Percentiles rank a stretch among this genome's conserved stretches.
phyloP scores from a whole-genome alignment of 2,329 filamentous ascomycete species.

The Xylariomycetidae sp. region DNA sequence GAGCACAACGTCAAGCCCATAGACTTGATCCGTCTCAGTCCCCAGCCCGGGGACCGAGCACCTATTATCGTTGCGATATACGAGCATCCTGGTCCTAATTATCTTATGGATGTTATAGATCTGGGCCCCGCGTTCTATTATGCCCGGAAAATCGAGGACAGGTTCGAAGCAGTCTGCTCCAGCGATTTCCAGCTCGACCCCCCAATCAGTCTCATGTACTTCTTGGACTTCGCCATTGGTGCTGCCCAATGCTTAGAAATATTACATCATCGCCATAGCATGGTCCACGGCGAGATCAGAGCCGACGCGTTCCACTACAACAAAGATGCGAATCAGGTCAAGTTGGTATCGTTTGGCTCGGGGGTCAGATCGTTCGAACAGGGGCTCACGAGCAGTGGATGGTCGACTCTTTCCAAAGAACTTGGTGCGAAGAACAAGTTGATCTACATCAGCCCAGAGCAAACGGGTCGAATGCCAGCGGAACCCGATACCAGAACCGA shows the following conservation, averaged over 20 bases:
- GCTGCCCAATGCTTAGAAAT: slow-evolving; percentile 81
- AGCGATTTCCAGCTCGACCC: slow-evolving; percentile 44
- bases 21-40: slow-evolving; percentile 67
- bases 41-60: slow-evolving; percentile 61
- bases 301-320: slow-evolving; percentile 90
- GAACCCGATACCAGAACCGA: slow-evolving; percentile 90
- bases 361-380: slow-evolving; percentile 86
- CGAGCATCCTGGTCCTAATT: slow-evolving; percentile 69
- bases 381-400: slow-evolving; percentile 77
- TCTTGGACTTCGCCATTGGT: slow-evolving; percentile 87
- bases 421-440: slow-evolving; percentile 83
- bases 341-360: slow-evolving; percentile 78
- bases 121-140: slow-evolving; percentile 71
- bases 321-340: slow-evolving; percentile 62
- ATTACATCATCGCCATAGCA: slow-evolving; percentile 80
- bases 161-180: slow-evolving; percentile 38
- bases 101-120: slow-evolving; percentile 63
- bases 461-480: slow-evolving; percentile 86
- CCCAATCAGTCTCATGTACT: slow-evolving; percentile 65
- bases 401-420: slow-evolving; percentile 77
- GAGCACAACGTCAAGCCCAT: slow-evolving; percentile 75
- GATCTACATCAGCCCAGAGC: slow-evolving; percentile 87
- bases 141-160: slow-evolving; percentile 46
- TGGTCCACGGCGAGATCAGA: slow-evolving; percentile 85
- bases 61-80: slow-evolving; percentile 77